Conservation (phyloP, 2,329 filamentous ascomycete genomes). For the Stachybotrys chartarum region DNA sequence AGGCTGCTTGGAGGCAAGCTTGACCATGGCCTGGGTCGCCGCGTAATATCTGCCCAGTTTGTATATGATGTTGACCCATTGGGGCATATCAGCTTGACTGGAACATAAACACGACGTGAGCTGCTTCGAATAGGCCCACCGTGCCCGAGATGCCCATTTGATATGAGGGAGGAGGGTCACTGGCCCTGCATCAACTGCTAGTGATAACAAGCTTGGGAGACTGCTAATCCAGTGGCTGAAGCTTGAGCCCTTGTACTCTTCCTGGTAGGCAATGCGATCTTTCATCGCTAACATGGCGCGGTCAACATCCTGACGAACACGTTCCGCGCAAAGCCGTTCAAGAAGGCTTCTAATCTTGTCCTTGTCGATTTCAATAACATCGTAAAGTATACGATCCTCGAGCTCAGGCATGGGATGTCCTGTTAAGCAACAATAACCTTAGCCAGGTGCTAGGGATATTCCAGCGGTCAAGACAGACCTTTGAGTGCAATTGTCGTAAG, state of each 20-base stretch:
- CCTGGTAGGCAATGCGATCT: background rate
- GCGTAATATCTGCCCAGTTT: slow-evolving; percentile 20
- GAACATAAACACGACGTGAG: slow-evolving; percentile 8
- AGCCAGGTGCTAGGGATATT: background rate
- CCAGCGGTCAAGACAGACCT: background rate
- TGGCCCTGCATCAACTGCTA: background rate
- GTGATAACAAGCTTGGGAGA: background rate
- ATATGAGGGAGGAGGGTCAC: slow-evolving; percentile 2
- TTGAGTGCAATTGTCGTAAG: slow-evolving; percentile 10
- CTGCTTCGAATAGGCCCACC: slow-evolving; percentile 14
- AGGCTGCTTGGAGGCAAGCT: slow-evolving; percentile 15
- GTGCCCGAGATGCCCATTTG: slow-evolving; percentile 17
- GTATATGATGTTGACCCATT: slow-evolving; percentile 10
- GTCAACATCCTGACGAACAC: background rate
- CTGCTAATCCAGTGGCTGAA: slow-evolving; percentile 4
- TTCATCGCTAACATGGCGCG: background rate
- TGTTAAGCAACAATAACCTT: background rate
- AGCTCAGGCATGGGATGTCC: slow-evolving; percentile 1
- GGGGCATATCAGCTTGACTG: slow-evolving; percentile 1
- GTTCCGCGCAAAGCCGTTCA: slow-evolving; percentile 1
- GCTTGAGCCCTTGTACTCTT: background rate
- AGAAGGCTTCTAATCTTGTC: slow-evolving; percentile 9
- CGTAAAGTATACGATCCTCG: slow-evolving; percentile 8
- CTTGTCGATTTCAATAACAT: slow-evolving; percentile 10
- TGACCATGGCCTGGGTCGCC: slow-evolving; percentile 19